Evolutionary conservation across 176 grass and related monocot species (phyloP), one percentile per base, ranked within the genome.

Genomic region (Poa pratensis): DNA sequence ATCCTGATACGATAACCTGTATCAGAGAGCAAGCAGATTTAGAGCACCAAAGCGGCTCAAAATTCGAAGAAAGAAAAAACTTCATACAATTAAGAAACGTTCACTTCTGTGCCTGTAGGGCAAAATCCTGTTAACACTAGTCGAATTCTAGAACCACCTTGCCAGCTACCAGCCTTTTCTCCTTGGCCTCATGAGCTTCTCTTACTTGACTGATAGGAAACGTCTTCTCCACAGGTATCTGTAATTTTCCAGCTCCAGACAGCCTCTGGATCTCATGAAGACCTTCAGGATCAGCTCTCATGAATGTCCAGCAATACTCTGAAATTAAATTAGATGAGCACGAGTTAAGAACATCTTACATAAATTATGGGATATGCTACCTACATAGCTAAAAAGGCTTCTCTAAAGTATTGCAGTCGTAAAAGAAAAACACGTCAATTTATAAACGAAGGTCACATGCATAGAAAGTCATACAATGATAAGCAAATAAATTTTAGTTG

Each of bases 251-350:
- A 48, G 87, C 69, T 80, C 80, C 86, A 24, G 86, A 88, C 81
- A 98, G 50, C 81, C 84, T 92, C 27, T 85, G 88, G 75, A 98
- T 92, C 82, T 94, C 93, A 58, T 98, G 75, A 79, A 98, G 85
- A 50, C 96, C 96, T 83, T 98, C 96, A 59, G 78, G 65, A 65
- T 98, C 96, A 83, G 93, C 93, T 87, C 96, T 90, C 96, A 98
- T 98, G 86, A 94, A 98, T 66, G 96, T 98, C 96, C 96, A 98
- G 40, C 69, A 93, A 89, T 98, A 98, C n/a, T 89, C 96, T 98
- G 88, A 80, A 87, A 85, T 83, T 88, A 26, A 15, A 35, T 64
- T 64, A 68, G 49, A 68, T 18, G 46, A 77, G 76, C 73, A 76
- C 5, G 17, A 30, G 24, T 80, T 65, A 39, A 86, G 79, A 69